These are phyloP conservation scores for Endoconidiophora laricicola DNA, from an alignment of 2,329 filamentous ascomycete species.

Conservation along the genomic window DNA sequence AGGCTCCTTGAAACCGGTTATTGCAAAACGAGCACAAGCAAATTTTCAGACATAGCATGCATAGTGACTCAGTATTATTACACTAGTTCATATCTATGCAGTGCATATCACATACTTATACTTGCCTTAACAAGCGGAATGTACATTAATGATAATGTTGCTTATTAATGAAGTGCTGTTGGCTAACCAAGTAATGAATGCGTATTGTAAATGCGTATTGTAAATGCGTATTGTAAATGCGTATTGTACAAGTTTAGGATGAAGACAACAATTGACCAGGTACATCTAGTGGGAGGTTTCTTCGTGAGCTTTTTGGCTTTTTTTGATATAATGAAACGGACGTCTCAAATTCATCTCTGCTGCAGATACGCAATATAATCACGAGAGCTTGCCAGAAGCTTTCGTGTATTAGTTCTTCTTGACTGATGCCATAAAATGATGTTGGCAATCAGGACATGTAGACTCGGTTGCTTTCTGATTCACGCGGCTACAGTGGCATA, in stretches of 20 bases:
- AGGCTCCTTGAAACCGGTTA: too few relatives aligned
- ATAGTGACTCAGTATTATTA: too few relatives aligned
- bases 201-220: too few relatives aligned
- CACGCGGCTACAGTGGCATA: conserved; percentile 23
- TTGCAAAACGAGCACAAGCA: too few relatives aligned
- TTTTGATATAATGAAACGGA: neutral
- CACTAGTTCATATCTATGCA: too few relatives aligned
- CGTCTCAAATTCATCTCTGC: neutral
- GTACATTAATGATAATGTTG: too few relatives aligned
- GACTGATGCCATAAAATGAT: conserved; percentile 19
- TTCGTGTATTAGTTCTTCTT: neutral
- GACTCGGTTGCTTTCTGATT: conserved; percentile 23
- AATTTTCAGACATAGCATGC: too few relatives aligned
- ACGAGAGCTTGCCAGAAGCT: neutral
- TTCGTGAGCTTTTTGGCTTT: neutral
- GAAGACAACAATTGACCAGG: too few relatives aligned
- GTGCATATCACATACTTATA: too few relatives aligned
- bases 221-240: too few relatives aligned
- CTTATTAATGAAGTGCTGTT: neutral
- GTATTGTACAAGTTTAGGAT: too few relatives aligned
- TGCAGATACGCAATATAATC: neutral
- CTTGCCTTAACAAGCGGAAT: too few relatives aligned
- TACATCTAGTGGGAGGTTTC: neutral
- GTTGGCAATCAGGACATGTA: conserved; percentile 22
- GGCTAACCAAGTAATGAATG: neutral